Evolutionary conservation across 2,329 filamentous ascomycete genomes (phyloP), one percentile per base, ranked within the genome.

Genomic region (Clarireedia homoeocarpa): DNA sequence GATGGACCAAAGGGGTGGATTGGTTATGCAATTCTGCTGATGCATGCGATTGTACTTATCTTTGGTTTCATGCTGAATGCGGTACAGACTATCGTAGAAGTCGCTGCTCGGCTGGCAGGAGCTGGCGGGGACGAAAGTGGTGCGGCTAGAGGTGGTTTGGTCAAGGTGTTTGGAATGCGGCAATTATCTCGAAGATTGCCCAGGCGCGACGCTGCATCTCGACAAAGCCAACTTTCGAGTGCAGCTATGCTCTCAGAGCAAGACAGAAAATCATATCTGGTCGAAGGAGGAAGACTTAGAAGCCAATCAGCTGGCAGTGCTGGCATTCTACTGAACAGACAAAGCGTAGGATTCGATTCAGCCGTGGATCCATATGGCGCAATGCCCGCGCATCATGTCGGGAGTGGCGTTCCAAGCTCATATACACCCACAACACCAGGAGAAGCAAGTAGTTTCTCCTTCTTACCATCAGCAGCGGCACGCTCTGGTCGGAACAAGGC

Each of bases 41-140:
- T 96, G 38, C 94, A 99, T 68, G 91, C 82, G 3, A 80, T 86
- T 59, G 89, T 96, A 0, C 74, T 99, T 23, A 78, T 96, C 3
- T 89, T 97, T 65, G 92, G 90, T 1, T 99, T 97, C 74, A 89
- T 96, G 70, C 76, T 99, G 53, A 96, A 96, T 68, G 88, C 94
- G 1, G 70, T 96, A 6, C 91, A 96, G 69, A 96, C 92, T 0
- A 79, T 96, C 44, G 81, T 96, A 42, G 94, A 99, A 71, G 90
- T 99, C 7, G 76, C 85, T 50, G 91, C 91, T 26, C 82, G 92
- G 53, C 77, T 94, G 66, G 80, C 88, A 26, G 92, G 92, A 39
- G 91, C 88, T 34, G 94, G 91, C 49, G 86, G 85, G 23, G 87
- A 92, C 63, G 83, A 86, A 62, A 76, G 78, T 51, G 85, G 85